Conservation (phyloP, 1,139 yeast species). For the Yamadazyma diddensiae region DNA sequence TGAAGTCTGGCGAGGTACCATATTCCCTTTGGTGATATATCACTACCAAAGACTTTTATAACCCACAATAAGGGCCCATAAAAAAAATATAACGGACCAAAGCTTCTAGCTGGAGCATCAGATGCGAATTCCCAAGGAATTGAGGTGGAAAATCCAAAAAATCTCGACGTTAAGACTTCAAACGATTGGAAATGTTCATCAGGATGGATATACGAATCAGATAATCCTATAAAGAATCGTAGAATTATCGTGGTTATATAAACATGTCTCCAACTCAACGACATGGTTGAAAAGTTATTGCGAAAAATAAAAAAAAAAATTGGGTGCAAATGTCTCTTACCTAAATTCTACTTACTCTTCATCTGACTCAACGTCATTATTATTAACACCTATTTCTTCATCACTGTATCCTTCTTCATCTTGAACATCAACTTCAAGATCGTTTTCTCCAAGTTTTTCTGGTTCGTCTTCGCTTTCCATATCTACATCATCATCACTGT, state of each 20-base stretch:
- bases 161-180: constrained; percentile 57
- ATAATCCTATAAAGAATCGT: constrained; percentile 58
- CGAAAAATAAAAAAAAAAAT: background rate
- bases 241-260: constrained; percentile 44
- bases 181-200: constrained; percentile 95
- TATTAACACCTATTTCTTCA: constrained; percentile 22
- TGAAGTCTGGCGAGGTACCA: constrained; percentile 60
- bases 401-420: constrained; percentile 34
- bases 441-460: constrained; percentile 5
- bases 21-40: constrained; percentile 41
- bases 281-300: constrained; percentile 1
- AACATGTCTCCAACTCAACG: constrained; percentile 42
- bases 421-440: constrained; percentile 14
- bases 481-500: constrained; percentile 17
- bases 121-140: constrained; percentile 84
- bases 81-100: constrained; percentile 61
- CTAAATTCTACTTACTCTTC: constrained; percentile 11
- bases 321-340: background rate
- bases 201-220: constrained; percentile 89
- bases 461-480: constrained; percentile 22
- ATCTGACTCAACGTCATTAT: constrained; percentile 18
- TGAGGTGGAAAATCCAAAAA: constrained; percentile 51
- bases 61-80: constrained; percentile 65
- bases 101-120: constrained; percentile 65
- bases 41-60: constrained; percentile 20